Base-by-base conservation (phyloP, 345 rosid genomes). In the Triadica sebifera region DNA sequence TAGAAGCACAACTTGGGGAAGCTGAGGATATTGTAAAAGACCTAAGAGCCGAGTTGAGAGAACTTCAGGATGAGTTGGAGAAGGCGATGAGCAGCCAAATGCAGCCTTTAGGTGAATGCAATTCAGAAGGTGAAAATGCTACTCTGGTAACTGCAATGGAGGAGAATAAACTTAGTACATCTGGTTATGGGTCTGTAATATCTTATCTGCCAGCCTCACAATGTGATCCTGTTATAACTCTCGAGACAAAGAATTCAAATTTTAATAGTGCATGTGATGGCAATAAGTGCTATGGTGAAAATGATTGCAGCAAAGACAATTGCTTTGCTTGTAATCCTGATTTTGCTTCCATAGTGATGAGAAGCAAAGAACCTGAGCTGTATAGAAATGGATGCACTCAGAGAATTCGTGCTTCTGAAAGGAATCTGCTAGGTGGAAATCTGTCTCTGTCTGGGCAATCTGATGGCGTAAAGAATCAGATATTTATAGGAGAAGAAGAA, bases 1-100 rank as follows among this genome's bases (percentile, higher is more conserved):
- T 93, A 71, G 96, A 94, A 80, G 90, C 94, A 75, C 98, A 84
- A 79, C 87, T 94, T 39, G 91, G 91, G 70, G 98, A 92, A 86
- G 94, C 97, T 70, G 90, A 90, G 82, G 94, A 88, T 81, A 87
- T 88, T 56, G 97, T 89, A 49, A 87, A 86, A 83, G 98, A 91
- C 75, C 92, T 94, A 65, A 86, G 93, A 80, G 80, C 84, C 75
- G 97, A 93, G 75, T 83, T 91, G 82, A 85, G 85, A 75, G 85
- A 82, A 79, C 78, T 82, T 29, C 96, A 79, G 50, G 88, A 84
- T 73, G 93, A 89, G 83, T 82, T 89, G 77, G 91, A 87, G 71
- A 88, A 66, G 79, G 75, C 77, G 62, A 70, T 73, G 4, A 74
- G 51, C 67, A 61, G 83, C 16, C 80, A 74, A 72, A 50, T 50